Evolutionary conservation across 192 early-diverging fungal genomes (phyloP), one percentile per base, ranked within the genome.

Genomic region (Backusella mclennaniae): DNA sequence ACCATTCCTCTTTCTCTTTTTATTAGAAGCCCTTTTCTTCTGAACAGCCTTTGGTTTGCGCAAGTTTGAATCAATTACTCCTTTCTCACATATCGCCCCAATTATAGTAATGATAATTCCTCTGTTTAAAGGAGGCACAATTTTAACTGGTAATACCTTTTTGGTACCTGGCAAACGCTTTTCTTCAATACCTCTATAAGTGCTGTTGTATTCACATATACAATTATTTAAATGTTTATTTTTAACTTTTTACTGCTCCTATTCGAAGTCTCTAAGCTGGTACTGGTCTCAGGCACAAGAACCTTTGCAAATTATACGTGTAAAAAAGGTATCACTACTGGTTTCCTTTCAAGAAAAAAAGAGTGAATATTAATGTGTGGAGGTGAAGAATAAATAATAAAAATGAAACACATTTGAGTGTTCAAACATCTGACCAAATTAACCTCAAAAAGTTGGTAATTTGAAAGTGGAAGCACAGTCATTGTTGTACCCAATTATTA

Each of bases 51-150:
- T 41, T 41, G 39, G 39, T 3, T 74, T 74, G 39, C 39, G 33
- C 52, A 74, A 66, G 35, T 33, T 41, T 74, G 6, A 74, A 26
- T 26, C 0, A 26, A 26, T 26, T 26, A 26, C 36, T 31, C 73
- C 56, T 42, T 38, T 42, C 63, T 74, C 56, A 56, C 33, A 73
- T 19, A 73, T 73, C 7, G 71, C 71, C 2, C 71, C 49, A 35
- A 73, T 56, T 29, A 73, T 73, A 33, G 29, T 31, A 0, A 73
- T 35, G 11, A 29, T 53, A 35, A 73, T 56, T 17, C 71, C 71
- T 46, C 49, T 73, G 44, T 56, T 39, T 73, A 49, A 31, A 56
- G 71, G 38, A 33, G 41, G 8, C 0, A 42, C 41, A 14, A 42
- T 14, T 42, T 42, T 1, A 42, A 8, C 41, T 42, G 12, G 41